A percentile compares a stretch with the other conserved stretches of the same genome.
phyloP scores from a whole-genome alignment of 352 stramenopile species.

The Aphanomyces stellatus region DNA sequence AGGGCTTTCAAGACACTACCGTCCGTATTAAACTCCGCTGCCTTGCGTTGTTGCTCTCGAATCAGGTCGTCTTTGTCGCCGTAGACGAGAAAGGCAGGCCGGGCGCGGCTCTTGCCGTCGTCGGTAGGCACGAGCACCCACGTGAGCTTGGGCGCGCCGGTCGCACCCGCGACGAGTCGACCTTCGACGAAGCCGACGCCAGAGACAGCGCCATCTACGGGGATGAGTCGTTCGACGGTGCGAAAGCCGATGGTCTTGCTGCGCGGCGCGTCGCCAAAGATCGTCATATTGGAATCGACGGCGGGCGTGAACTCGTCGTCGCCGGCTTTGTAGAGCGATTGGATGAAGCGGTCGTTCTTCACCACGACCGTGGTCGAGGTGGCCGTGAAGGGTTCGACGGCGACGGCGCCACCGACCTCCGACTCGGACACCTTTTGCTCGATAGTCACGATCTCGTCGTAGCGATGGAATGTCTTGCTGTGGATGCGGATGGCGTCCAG shows the following conservation, averaged over 20 bases:
- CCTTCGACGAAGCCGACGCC: constrained; percentile 15
- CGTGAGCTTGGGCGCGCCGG: not conserved
- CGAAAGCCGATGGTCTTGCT: constrained; percentile 17
- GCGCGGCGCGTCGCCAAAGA: not conserved
- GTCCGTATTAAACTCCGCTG: too few relatives aligned
- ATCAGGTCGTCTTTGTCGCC: constrained; percentile 8
- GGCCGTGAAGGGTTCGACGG: not conserved
- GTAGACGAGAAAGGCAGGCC: constrained; percentile 13
- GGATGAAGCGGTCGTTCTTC: not conserved
- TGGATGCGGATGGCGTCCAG: constrained; percentile 7
- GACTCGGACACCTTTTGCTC: constrained; percentile 6
- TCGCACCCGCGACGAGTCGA: not conserved
- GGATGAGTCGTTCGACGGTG: constrained; percentile 2
- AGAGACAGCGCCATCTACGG: constrained; percentile 3
- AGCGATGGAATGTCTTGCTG: constrained; percentile 1
- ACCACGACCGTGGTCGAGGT: not conserved
- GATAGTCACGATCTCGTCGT: not conserved
- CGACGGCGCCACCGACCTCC: constrained; percentile 6
- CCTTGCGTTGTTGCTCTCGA: too few relatives aligned
- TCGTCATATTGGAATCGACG: constrained; percentile 4
- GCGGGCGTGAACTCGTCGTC: constrained; percentile 12
- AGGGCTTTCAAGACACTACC: too few relatives aligned
- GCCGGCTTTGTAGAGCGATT: constrained; percentile 1
- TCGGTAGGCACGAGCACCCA: constrained; percentile 1
- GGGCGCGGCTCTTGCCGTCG: not conserved